phyloP scores from a whole-genome alignment of 2,329 filamentous ascomycete genomes.

The Lecanicillium sp. region DNA sequence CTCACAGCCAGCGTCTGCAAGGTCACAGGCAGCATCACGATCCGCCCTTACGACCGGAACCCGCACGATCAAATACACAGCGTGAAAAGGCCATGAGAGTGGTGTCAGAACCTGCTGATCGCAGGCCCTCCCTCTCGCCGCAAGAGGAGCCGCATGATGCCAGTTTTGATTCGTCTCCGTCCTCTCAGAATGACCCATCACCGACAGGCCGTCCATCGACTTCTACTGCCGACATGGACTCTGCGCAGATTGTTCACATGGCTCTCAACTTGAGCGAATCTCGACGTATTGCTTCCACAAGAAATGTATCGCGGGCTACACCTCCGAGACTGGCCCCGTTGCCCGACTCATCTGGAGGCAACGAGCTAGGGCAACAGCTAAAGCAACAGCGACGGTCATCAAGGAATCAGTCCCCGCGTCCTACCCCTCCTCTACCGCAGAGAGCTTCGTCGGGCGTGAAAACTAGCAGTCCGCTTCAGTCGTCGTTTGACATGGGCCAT shows the following conservation, averaged over 20 bases:
- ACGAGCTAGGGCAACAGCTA: conserved; percentile 59
- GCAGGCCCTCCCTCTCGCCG: neutral
- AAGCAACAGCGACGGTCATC: conserved; percentile 61
- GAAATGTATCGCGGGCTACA: conserved; percentile 42
- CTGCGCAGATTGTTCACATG: conserved; percentile 86
- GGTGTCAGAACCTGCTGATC: conserved; percentile 1
- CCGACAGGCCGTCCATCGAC: conserved; percentile 29
- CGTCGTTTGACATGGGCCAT: conserved; percentile 32
- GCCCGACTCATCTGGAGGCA: conserved; percentile 43
- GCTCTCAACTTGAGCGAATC: conserved; percentile 83
- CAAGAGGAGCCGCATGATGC: neutral
- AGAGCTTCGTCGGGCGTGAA: conserved; percentile 32
- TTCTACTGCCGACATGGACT: conserved; percentile 49
- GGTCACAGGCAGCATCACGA: neutral
- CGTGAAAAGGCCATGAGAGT: conserved; percentile 2
- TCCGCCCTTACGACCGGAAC: conserved; percentile 1
- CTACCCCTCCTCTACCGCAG: conserved; percentile 32
- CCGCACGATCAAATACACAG: neutral
- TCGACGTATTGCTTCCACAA: conserved; percentile 54
- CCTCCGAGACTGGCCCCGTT: conserved; percentile 44
- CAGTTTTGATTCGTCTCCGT: conserved; percentile 1
- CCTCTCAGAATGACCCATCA: conserved; percentile 14
- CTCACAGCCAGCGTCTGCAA: conserved; percentile 3
- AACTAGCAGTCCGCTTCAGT: conserved; percentile 36
- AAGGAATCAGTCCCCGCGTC: conserved; percentile 51